Conservation (phyloP, 495 filamentous ascomycete genomes). For the Hypoxylon subgilvum region DNA sequence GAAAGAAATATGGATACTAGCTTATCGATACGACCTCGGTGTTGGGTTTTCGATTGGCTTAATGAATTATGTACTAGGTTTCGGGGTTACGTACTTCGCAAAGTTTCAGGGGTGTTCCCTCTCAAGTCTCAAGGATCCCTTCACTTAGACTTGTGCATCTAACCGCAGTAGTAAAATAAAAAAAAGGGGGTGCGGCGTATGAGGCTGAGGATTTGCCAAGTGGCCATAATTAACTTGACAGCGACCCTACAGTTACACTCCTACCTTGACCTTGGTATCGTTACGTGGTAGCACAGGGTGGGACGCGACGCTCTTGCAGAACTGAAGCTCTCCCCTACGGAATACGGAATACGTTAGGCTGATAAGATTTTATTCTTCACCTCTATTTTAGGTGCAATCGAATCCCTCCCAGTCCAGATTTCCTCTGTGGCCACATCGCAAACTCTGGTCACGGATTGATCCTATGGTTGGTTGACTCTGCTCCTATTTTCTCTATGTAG, state of each 20-base stretch:
- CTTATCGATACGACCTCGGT: no score
- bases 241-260: constrained; percentile 1
- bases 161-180: not conserved
- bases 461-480: constrained; percentile 28
- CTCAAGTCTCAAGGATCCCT: no score
- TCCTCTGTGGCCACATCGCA: constrained; percentile 12
- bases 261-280: constrained; percentile 5
- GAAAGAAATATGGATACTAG: no score
- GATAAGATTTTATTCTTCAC: constrained; percentile 23
- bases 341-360: constrained; percentile 28
- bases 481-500: constrained; percentile 30
- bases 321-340: constrained; percentile 30
- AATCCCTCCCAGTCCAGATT: no score
- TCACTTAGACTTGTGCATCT: no score
- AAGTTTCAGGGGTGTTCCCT: no score
- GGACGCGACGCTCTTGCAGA: constrained; percentile 23
- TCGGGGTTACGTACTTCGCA: no score
- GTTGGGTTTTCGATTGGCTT: no score
- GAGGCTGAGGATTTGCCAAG: constrained; percentile 36
- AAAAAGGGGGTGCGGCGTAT: constrained; percentile 11
- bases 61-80: no score
- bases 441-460: constrained; percentile 17
- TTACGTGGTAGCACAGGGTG: constrained; percentile 23
- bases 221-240: constrained; percentile 38
- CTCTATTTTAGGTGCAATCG: no score